Conservation (phyloP, 352 stramenopile genomes). For the Phytophthora sp. region DNA sequence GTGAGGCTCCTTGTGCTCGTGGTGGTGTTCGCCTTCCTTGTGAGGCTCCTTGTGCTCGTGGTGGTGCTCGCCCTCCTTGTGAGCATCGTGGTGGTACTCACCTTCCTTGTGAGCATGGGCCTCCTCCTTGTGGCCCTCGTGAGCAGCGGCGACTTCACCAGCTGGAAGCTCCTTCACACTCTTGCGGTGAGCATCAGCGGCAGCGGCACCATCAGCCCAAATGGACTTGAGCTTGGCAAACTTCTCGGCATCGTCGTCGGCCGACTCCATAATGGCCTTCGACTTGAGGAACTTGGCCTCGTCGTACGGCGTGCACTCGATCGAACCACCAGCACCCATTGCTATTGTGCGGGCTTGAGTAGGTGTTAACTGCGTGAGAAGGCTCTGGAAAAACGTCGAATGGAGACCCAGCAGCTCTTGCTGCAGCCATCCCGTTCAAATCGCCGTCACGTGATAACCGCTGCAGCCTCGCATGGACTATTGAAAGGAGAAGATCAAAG, state of each 20-base stretch:
- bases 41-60: no score
- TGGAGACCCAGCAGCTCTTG: constrained; percentile 1
- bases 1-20: not conserved
- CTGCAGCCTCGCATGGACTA: constrained; percentile 2
- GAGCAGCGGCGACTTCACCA: not conserved
- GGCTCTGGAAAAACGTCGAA: constrained; percentile 30
- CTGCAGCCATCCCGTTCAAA: not conserved
- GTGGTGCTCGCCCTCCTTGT: not conserved
- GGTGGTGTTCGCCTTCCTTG: constrained; percentile 2
- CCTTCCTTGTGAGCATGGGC: constrained; percentile 1
- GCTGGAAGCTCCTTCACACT: constrained; percentile 43
- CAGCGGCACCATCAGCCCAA: constrained; percentile 42
- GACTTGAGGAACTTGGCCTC: constrained; percentile 72
- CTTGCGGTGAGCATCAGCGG: constrained; percentile 33
- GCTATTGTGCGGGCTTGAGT: not conserved
- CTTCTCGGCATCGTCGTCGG: constrained; percentile 64
- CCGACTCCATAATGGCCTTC: constrained; percentile 71
- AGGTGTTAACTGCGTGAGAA: constrained; percentile 9
- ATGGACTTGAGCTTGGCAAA: constrained; percentile 76
- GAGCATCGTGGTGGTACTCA: constrained; percentile 1
- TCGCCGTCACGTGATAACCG: constrained; percentile 2
- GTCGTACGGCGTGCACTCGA: constrained; percentile 67
- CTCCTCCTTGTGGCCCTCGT: constrained; percentile 8
- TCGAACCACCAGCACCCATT: constrained; percentile 61
- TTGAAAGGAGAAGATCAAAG: constrained; percentile 6